Evolutionary conservation across 805 yeast genomes (phyloP), one percentile per base, ranked within the genome.

Genomic region (Candida andamanensis): DNA sequence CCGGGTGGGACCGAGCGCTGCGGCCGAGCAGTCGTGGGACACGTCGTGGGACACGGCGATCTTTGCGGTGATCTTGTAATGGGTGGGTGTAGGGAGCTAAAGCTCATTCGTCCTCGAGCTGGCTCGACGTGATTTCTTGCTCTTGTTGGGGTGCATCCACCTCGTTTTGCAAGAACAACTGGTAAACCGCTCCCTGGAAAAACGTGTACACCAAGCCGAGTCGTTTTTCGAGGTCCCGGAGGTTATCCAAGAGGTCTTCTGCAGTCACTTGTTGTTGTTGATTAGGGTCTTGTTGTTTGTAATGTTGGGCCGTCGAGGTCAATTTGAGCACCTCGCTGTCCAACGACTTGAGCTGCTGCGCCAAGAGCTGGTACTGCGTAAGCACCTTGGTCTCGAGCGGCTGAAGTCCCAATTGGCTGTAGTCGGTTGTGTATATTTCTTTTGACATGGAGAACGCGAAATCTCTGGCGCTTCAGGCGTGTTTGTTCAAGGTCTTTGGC

Each of bases 111-210:
- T n/a, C n/a, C n/a, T n/a, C n/a, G n/a, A n/a, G n/a, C n/a, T 11
- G 22, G 11, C 22, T 11, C 22, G 22, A 20, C 11, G 22, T 19
- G 22, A 9, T 19, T 19, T 19, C 11, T 8, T 19, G 22, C 11
- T 19, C 11, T 8, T 19, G 22, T 19, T 19, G 8, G 22, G 8
- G 22, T 19, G 8, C 17, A 6, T 15, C 47, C 26, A 37, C 47
- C 39, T 64, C 74, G 40, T 69, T 68, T 43, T 76, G 79, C 24
- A 77, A 49, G 35, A 77, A 72, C 31, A 80, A 58, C 12, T 80
- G 72, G 48, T 81, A 81, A 4, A 81, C 85, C 3, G 86, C 80
- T 4, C 83, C 80, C 42, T 79, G 77, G 54, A 81, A 69, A 26
- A 78, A 52, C 1, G 86, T 80, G 30, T 77, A 76, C 4, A 81